phyloP scores from a whole-genome alignment of 1,284 basidiomycete genomes.

The Melampsora americana region DNA sequence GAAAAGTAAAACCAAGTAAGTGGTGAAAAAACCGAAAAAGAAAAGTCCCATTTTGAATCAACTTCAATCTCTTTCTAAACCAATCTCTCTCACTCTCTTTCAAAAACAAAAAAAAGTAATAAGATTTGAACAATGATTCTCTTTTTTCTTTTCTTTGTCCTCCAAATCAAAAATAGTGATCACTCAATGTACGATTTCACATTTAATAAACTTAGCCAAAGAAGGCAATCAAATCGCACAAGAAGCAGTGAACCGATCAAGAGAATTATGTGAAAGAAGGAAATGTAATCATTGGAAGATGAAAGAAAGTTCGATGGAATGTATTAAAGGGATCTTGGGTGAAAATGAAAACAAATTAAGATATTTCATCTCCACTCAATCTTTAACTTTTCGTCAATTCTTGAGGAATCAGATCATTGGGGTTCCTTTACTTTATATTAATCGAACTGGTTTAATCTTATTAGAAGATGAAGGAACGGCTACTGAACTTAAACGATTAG shows the following conservation, averaged over 20 bases:
- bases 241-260: constrained; percentile 23
- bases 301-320: constrained; percentile 32
- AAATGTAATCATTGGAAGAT: constrained; percentile 37
- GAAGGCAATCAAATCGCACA: constrained; percentile 31
- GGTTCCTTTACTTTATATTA: constrained; percentile 27
- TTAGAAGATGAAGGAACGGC: constrained; percentile 30
- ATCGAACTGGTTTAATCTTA: constrained; percentile 10
- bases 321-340: constrained; percentile 33
- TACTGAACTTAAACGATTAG: constrained; percentile 25
- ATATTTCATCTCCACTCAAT: constrained; percentile 30
- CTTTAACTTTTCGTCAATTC: constrained; percentile 4
- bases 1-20: constrained; percentile 31
- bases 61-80: too few relatives aligned
- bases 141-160: too few relatives aligned
- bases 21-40: too few relatives aligned
- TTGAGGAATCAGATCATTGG: constrained; percentile 20
- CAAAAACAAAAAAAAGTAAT: too few relatives aligned
- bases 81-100: too few relatives aligned
- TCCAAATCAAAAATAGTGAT: too few relatives aligned
- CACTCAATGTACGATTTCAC: constrained; percentile 31
- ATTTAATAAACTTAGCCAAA: constrained; percentile 19
- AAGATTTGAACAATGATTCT: too few relatives aligned
- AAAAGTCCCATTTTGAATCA: too few relatives aligned
- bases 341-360: constrained; percentile 28
- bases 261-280: constrained; percentile 24